Evolutionary conservation across 148 eudicot species (phyloP).

Genomic region (Rhododendron williamsianum): DNA sequence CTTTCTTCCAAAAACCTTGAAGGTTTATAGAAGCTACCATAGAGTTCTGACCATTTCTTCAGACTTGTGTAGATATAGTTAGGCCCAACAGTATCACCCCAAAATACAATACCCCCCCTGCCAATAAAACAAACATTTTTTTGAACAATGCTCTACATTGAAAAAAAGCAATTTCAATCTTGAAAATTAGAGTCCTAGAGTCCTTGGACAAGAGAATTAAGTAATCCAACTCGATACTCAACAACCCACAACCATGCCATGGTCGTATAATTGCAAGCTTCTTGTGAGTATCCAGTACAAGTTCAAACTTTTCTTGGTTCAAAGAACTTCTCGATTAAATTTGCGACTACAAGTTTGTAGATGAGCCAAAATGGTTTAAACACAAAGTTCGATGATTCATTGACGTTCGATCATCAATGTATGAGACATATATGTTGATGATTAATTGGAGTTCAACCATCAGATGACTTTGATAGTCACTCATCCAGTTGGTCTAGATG

Average conservation of each 20-base stretch:
- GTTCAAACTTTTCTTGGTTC: not conserved
- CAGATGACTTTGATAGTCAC: not conserved
- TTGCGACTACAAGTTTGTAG: not conserved
- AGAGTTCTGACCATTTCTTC: slow-evolving; percentile 60
- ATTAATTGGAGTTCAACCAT: not conserved
- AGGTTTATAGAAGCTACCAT: slow-evolving; percentile 78
- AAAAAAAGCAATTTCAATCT: not conserved
- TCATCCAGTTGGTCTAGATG: not conserved
- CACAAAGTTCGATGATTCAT: not conserved
- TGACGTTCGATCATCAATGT: not conserved
- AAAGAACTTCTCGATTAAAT: not conserved
- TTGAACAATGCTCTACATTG: not conserved
- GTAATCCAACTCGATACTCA: not conserved
- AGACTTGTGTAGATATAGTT: slow-evolving; percentile 60
- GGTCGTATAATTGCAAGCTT: not conserved
- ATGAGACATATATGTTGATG: not conserved
- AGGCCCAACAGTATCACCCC: slow-evolving; percentile 89
- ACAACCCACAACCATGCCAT: not conserved
- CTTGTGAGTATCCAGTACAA: not conserved
- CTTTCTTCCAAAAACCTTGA: slow-evolving; percentile 89
- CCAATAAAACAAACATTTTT: slow-evolving; percentile 13
- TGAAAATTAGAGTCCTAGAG: not conserved
- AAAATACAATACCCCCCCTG: slow-evolving; percentile 91
- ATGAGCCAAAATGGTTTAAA: not conserved
- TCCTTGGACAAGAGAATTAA: not conserved